Evolutionary conservation across 331 rosid genomes (phyloP).

Genomic region (Quercus lobata): DNA sequence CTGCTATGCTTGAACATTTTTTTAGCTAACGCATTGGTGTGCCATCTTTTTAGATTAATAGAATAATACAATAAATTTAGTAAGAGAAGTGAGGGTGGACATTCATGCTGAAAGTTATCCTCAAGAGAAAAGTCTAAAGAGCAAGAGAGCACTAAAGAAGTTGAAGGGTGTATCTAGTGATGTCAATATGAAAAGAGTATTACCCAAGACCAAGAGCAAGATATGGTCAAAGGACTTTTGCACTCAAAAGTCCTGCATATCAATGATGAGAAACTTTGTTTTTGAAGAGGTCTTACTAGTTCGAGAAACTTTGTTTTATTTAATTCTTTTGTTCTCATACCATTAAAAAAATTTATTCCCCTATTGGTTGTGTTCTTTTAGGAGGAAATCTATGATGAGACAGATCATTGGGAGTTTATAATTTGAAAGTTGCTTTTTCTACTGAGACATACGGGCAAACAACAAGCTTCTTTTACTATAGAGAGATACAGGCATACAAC

Average conservation of each 20-base stretch:
- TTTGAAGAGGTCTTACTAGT: slow-evolving; percentile 97
- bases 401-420: slow-evolving; percentile 49
- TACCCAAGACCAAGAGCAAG: slow-evolving; percentile 48
- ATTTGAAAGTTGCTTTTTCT: background rate
- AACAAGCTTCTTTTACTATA: background rate
- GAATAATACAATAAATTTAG: slow-evolving; percentile 21
- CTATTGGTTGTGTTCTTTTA: slow-evolving; percentile 6
- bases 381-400: slow-evolving; percentile 98
- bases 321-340: background rate
- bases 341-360: background rate
- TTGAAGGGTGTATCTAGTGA: slow-evolving; percentile 56
- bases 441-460: background rate
- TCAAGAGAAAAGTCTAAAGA: slow-evolving; percentile 47
- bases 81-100: slow-evolving; percentile 62
- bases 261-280: slow-evolving; percentile 58
- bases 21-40: background rate
- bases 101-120: slow-evolving; percentile 59
- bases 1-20: no score
- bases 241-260: slow-evolving; percentile 77
- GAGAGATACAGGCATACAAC: no score
- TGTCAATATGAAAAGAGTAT: slow-evolving; percentile 21
- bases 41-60: background rate
- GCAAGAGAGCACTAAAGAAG: slow-evolving; percentile 51
- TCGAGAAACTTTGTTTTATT: slow-evolving; percentile 8
- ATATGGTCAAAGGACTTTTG: slow-evolving; percentile 70